phyloP scores from a whole-genome alignment of 192 early-diverging fungal species.

The Rhizophagus sp. region DNA sequence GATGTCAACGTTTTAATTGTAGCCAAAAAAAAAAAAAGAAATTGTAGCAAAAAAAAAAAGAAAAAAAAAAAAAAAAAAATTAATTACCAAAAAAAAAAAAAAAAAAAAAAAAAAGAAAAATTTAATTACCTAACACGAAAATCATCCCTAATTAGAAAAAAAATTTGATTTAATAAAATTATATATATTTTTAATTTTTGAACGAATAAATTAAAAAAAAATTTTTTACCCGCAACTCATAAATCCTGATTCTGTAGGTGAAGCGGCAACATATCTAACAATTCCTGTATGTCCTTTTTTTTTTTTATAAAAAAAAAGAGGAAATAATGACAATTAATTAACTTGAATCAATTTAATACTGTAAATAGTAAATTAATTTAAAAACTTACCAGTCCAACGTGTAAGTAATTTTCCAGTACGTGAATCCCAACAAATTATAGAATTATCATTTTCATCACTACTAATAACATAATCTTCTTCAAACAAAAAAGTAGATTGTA shows the following conservation, averaged over 20 bases:
- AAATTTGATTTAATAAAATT: not conserved
- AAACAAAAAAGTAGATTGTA: slow-evolving; percentile 49
- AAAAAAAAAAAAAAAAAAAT: no score
- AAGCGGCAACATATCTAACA: slow-evolving; percentile 62
- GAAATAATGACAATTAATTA: not conserved
- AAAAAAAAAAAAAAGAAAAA: not conserved
- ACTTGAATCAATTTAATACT: not conserved
- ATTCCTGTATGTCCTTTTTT: slow-evolving; percentile 48
- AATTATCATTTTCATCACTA: slow-evolving; percentile 64
- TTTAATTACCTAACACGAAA: slow-evolving; percentile 23
- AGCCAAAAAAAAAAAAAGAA: not conserved
- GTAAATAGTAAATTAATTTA: not conserved
- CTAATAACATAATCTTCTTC: slow-evolving; percentile 73
- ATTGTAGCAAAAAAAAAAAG: no score
- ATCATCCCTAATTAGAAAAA: slow-evolving; percentile 15
- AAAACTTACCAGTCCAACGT: slow-evolving; percentile 43
- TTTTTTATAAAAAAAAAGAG: not conserved
- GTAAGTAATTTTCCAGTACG: slow-evolving; percentile 59
- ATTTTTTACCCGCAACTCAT: slow-evolving; percentile 55
- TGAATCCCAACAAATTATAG: slow-evolving; percentile 73
- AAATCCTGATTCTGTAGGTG: slow-evolving; percentile 60
- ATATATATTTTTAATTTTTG: not conserved
- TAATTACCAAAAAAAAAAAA: not conserved
- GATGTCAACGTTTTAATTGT: no score
- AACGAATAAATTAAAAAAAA: not conserved